phyloP scores from a whole-genome alignment of 2,329 filamentous ascomycete genomes.

The Lachnellula occidentalis region DNA sequence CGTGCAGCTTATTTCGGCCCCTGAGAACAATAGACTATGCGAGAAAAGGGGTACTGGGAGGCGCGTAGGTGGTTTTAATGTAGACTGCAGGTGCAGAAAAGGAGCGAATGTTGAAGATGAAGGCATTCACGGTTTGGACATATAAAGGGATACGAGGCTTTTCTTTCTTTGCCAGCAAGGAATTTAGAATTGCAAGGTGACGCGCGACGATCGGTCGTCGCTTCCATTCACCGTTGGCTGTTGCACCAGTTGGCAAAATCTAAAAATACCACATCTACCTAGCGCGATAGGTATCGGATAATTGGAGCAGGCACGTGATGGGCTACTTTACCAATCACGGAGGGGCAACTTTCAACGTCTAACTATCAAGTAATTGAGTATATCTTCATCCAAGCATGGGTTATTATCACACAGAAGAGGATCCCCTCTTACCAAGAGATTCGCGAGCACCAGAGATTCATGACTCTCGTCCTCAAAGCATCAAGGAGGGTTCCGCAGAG shows the following conservation, averaged over 20 bases:
- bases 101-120: slow-evolving; percentile 10
- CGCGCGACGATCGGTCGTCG: not conserved
- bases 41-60: too few relatives aligned
- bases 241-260: too few relatives aligned
- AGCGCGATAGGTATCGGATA: not conserved
- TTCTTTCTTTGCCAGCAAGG: slow-evolving; percentile 4
- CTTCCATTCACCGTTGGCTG: not conserved
- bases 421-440: slow-evolving; percentile 28
- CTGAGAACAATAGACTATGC: not conserved
- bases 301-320: too few relatives aligned
- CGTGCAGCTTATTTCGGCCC: not conserved
- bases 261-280: not conserved
- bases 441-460: slow-evolving; percentile 26
- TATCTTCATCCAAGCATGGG: slow-evolving; percentile 11
- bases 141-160: not conserved
- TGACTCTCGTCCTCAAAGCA: slow-evolving; percentile 19
- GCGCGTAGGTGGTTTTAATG: not conserved
- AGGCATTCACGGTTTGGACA: slow-evolving; percentile 11
- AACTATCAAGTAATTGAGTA: not conserved
- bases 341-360: not conserved
- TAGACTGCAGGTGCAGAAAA: slow-evolving; percentile 1
- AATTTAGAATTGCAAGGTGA: not conserved
- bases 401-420: slow-evolving; percentile 20
- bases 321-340: too few relatives aligned
- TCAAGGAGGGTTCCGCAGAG: slow-evolving; percentile 11